These are phyloP conservation scores for Begonia peltatifolia DNA, from an alignment of 306 rosid species.

Conservation along the genomic window DNA sequence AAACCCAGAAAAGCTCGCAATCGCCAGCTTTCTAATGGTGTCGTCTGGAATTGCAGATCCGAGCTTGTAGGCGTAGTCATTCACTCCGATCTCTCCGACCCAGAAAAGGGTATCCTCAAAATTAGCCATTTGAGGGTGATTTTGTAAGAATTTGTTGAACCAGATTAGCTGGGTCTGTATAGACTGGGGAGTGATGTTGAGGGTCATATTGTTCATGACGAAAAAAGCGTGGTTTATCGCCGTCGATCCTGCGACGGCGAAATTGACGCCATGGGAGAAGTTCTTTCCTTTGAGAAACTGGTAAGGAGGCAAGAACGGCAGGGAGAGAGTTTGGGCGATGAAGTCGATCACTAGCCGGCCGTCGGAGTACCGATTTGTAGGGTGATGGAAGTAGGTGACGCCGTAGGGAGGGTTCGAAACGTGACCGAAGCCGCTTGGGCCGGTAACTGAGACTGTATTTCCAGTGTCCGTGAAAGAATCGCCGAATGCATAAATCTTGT, in stretches of 20 bases:
- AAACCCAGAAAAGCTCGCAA: slow-evolving; percentile 27
- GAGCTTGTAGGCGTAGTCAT: slow-evolving; percentile 78
- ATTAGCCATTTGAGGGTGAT: slow-evolving; percentile 19
- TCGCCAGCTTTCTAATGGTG: slow-evolving; percentile 41
- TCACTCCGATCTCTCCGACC: slow-evolving; percentile 97
- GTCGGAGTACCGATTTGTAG: slow-evolving; percentile 80
- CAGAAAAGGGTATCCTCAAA: slow-evolving; percentile 63
- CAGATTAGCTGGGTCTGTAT: slow-evolving; percentile 64
- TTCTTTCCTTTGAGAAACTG: slow-evolving; percentile 15
- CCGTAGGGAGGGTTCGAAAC: slow-evolving; percentile 71
- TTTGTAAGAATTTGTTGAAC: slow-evolving; percentile 51
- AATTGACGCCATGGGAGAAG: slow-evolving; percentile 52
- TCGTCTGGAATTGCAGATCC: slow-evolving; percentile 48
- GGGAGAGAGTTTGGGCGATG: slow-evolving; percentile 47
- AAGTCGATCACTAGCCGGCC: slow-evolving; percentile 88
- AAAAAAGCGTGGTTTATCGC: slow-evolving; percentile 69
- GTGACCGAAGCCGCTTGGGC: slow-evolving; percentile 80
- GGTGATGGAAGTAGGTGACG: slow-evolving; percentile 58
- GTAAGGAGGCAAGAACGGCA: slow-evolving; percentile 65
- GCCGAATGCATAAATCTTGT: slow-evolving; percentile 72
- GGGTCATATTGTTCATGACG: slow-evolving; percentile 57
- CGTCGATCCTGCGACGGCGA: slow-evolving; percentile 87
- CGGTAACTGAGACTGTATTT: slow-evolving; percentile 46
- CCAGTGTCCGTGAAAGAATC: slow-evolving; percentile 97
- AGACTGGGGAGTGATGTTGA: slow-evolving; percentile 58